Evolutionary conservation across 176 grass and related monocot genomes (phyloP), one percentile per base, ranked within the genome.

Genomic region (Poa annua): DNA sequence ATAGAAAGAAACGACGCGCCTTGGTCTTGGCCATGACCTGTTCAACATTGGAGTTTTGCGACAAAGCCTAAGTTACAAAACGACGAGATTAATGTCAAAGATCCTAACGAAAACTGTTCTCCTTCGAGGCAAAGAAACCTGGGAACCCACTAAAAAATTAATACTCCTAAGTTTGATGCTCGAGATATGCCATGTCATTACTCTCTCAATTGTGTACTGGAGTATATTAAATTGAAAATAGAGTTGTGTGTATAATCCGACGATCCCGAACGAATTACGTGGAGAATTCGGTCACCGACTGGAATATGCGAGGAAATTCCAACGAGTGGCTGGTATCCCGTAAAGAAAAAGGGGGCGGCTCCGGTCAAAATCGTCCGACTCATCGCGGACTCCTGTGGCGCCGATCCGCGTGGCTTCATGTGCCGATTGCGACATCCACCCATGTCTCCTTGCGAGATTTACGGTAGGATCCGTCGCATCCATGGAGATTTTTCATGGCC

Each of bases 321-420:
- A 45, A 63, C 78, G 52, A 71, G 62, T 71, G 69, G 36, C 45
- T 79, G 55, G 33, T 62, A 77, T 26, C 75, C 36, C 59, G 29
- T 26, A 33, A 60, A 51, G 59, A 68, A 44, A 42, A 71, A 41
- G 36, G 12, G 59, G 39, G 16, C 29, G 21, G 52, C 29, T 50
- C 25, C 16, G 72, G 71, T 74, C 84, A 86, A 72, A 2, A 83
- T 90, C 83, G 24, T 86, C 88, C 22, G 44, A 85, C 78, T 81
- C 78, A 81, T 34, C 62, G 25, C 17, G 16, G 54, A 77, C 62
- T 62, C 35, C 64, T 86, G 72, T 72, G 83, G 78, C 10, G 25
- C 14, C 11, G 13, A 45, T 78, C 65, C 17, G 1, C 19, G 51
- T 62, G 79, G 53, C 75, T 24, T 29, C 69, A 3, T 9, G 11